A percentile compares a stretch with the other conserved stretches of the same genome.
Evolutionary conservation across 352 stramenopile genomes (phyloP).

Genomic region (Vaucheria bursata): DNA sequence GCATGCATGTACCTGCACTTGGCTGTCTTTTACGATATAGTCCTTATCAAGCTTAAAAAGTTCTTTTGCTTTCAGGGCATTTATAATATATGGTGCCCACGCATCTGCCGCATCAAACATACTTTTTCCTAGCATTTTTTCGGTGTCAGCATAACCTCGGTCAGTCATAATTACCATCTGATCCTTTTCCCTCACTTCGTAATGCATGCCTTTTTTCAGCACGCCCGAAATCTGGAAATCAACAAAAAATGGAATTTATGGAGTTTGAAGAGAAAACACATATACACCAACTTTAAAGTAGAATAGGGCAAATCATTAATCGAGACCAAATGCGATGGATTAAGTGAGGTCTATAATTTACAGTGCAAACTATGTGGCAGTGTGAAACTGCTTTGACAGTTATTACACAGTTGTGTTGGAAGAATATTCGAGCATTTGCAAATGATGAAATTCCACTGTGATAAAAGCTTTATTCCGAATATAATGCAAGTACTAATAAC

Average conservation of each 20-base stretch:
- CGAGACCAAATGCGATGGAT: too few relatives aligned
- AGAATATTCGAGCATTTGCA: too few relatives aligned
- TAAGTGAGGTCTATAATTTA: too few relatives aligned
- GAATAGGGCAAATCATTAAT: too few relatives aligned
- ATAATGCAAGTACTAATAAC: too few relatives aligned
- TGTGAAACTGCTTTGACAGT: too few relatives aligned
- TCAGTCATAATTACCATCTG: conserved; percentile 65
- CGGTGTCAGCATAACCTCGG: conserved; percentile 61
- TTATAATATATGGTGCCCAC: conserved; percentile 65
- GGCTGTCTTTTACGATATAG: conserved; percentile 57
- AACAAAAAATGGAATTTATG: conserved; percentile 53
- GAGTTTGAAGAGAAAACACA: conserved; percentile 62
- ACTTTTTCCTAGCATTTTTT: conserved; percentile 57
- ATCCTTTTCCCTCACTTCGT: conserved; percentile 66
- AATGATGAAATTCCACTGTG: too few relatives aligned
- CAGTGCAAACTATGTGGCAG: too few relatives aligned
- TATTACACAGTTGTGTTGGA: too few relatives aligned
- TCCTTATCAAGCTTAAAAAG: conserved; percentile 67
- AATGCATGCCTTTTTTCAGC: conserved; percentile 61
- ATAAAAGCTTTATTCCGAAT: too few relatives aligned
- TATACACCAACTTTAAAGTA: too few relatives aligned
- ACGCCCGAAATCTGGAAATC: conserved; percentile 57
- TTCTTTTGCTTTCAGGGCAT: conserved; percentile 70
- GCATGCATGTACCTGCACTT: too few relatives aligned
- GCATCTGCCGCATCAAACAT: conserved; percentile 62